Base-by-base conservation (phyloP, 208 protist species). In the Porcisia deanei region DNA sequence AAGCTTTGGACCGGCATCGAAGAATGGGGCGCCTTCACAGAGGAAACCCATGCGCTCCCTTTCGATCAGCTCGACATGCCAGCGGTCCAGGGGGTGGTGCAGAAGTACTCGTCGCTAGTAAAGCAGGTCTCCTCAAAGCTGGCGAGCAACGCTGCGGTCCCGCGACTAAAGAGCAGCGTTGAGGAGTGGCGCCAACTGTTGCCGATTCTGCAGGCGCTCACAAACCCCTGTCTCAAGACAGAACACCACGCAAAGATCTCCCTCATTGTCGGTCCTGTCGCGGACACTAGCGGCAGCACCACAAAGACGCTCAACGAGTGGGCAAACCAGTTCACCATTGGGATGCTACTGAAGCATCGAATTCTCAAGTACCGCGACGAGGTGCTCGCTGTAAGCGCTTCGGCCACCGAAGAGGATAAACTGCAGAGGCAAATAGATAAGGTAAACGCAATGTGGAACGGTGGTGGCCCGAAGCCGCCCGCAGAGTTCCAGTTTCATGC, bases 381-480 rank as follows among this genome's bases (percentile, higher is more conserved):
- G 22, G 96, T 99, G 54, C 63, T 93, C 30, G 94, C 95, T 70
- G 94, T 99, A 57, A 98, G 92, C 71, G 93, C 92, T 0, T 84
- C 90, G 30, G 99, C 99, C 39, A 97, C 92, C 12, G 97, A 99
- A 84, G 98, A 99, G 88, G 97, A 95, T 77, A 94, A 97, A 58
- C 98, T 99, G 83, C 96, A 99, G 86, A 91, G 98, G 77, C 90
- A 98, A 73, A 96, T 99, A 58, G 94, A 98, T 81, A 98, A 98
- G 86, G 98, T 99, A 61, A 96, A 94, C 75, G 91, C 96, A 20
- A 84, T 91, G 58, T 96, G 96, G 92, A 97, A 97, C 79, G 95
- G 92, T 63, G 95, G 95, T 61, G 90, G 94, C 67, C 92, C 93
- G 54, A 97, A 98, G 75, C 92, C 95, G 59, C 81, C 95, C 12